Evolutionary conservation across 805 yeast species (phyloP).

Genomic region (Clavispora fructus): DNA sequence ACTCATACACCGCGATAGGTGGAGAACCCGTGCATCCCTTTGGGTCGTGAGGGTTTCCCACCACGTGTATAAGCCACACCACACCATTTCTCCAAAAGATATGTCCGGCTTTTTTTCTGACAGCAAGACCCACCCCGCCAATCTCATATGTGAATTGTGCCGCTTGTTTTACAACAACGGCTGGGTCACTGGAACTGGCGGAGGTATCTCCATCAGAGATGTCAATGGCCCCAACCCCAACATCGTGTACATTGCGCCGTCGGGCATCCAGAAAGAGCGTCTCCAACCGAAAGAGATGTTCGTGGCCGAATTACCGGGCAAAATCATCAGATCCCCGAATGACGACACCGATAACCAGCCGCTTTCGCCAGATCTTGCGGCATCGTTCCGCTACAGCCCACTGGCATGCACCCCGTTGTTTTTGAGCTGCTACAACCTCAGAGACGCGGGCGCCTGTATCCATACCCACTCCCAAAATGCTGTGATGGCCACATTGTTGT

Average conservation of each 20-base stretch:
- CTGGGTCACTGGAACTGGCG: slow-evolving; percentile 97
- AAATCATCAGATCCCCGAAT: slow-evolving; percentile 56
- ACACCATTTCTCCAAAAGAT: too few relatives aligned
- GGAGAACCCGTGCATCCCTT: not conserved
- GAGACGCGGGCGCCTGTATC: slow-evolving; percentile 86
- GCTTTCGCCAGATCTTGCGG: slow-evolving; percentile 30
- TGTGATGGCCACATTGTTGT: slow-evolving; percentile 71
- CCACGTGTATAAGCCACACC: not conserved
- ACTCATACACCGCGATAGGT: too few relatives aligned
- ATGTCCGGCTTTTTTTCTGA: slow-evolving; percentile 6
- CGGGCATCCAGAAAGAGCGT: slow-evolving; percentile 94
- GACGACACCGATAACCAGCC: slow-evolving; percentile 16
- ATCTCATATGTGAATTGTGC: slow-evolving; percentile 78
- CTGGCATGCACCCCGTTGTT: slow-evolving; percentile 92
- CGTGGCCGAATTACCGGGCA: slow-evolving; percentile 55
- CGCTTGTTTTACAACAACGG: slow-evolving; percentile 68
- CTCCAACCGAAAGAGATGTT: slow-evolving; percentile 79
- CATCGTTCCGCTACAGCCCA: slow-evolving; percentile 58
- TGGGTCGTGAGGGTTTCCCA: too few relatives aligned
- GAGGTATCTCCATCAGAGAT: slow-evolving; percentile 78
- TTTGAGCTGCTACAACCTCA: slow-evolving; percentile 58
- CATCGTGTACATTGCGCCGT: slow-evolving; percentile 75
- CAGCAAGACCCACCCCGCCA: slow-evolving; percentile 71
- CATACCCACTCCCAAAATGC: slow-evolving; percentile 93
- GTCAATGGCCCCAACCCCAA: slow-evolving; percentile 38